These are phyloP conservation scores for Leccinellum albellum DNA, from an alignment of 768 basidiomycete species.

Conservation along the genomic window DNA sequence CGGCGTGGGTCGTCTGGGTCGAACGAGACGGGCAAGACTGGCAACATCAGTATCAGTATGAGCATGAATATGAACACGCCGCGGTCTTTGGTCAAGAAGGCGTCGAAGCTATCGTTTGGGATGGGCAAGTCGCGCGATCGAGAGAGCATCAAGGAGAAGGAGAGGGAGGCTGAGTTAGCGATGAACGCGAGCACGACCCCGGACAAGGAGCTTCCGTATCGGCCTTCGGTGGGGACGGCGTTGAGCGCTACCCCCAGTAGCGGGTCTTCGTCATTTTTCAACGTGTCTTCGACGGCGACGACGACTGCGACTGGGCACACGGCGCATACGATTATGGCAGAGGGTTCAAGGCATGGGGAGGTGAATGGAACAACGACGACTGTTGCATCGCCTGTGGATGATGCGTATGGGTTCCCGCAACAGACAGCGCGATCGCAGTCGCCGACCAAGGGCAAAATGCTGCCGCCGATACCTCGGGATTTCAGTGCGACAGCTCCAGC, in stretches of 20 bases:
- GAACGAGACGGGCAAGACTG: constrained; percentile 42
- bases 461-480: constrained; percentile 82
- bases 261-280: constrained; percentile 84
- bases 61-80: constrained; percentile 27
- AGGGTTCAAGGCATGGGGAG: constrained; percentile 30
- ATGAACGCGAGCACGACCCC: constrained; percentile 11
- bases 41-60: neutral
- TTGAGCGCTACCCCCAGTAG: constrained; percentile 67
- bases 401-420: constrained; percentile 7
- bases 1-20: constrained; percentile 48
- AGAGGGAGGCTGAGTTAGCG: constrained; percentile 30
- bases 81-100: constrained; percentile 64
- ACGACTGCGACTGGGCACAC: constrained; percentile 23
- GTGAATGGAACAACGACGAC: constrained; percentile 20
- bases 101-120: constrained; percentile 76
- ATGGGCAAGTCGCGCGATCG: constrained; percentile 49
- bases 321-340: constrained; percentile 39
- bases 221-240: constrained; percentile 43
- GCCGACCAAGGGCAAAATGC: constrained; percentile 56
- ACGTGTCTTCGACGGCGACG: constrained; percentile 57
- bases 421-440: constrained; percentile 42
- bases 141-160: constrained; percentile 43
- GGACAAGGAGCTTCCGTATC: constrained; percentile 46
- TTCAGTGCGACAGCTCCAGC: constrained; percentile 37
- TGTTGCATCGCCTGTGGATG: constrained; percentile 22